These are phyloP conservation scores for Pterulicium gracile DNA, from an alignment of 1,284 basidiomycete genomes.

Conservation along the genomic window DNA sequence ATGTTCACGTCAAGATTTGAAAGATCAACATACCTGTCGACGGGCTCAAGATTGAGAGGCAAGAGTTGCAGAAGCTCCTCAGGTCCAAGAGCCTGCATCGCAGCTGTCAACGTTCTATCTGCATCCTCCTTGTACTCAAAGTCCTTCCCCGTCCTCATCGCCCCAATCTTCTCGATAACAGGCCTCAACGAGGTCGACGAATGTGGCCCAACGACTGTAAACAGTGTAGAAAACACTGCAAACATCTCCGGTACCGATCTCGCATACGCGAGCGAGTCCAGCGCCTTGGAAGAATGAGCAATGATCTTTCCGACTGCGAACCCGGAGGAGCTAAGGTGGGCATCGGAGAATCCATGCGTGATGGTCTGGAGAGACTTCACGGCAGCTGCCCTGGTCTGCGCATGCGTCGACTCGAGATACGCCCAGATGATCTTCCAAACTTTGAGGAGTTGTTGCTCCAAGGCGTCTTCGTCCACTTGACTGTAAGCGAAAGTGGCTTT, in stretches of 20 bases:
- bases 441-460: conserved; percentile 42
- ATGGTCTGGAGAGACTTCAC: conserved; percentile 54
- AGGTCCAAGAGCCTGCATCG: conserved; percentile 84
- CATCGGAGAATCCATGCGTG: conserved; percentile 58
- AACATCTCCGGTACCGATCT: conserved; percentile 66
- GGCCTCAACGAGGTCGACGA: conserved; percentile 68
- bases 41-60: conserved; percentile 81
- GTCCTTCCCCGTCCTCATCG: conserved; percentile 65
- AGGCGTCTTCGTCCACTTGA: conserved; percentile 33
- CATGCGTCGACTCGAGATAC: conserved; percentile 56
- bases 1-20: conserved; percentile 2
- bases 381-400: conserved; percentile 47
- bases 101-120: conserved; percentile 72
- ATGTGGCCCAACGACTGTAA: conserved; percentile 31
- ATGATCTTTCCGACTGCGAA: conserved; percentile 52
- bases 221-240: conserved; percentile 45
- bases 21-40: conserved; percentile 50
- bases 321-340: conserved; percentile 45
- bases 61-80: conserved; percentile 65
- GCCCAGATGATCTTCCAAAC: conserved; percentile 75
- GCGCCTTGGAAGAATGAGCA: conserved; percentile 47
- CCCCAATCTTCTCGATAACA: conserved; percentile 67
- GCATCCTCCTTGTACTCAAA: conserved; percentile 91
- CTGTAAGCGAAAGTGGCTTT: conserved; percentile 56
- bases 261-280: conserved; percentile 61